A percentile compares a stretch with the other conserved stretches of the same genome.
Conservation (phyloP, 1,284 basidiomycete genomes). For the Bondarzewia mesenterica region DNA sequence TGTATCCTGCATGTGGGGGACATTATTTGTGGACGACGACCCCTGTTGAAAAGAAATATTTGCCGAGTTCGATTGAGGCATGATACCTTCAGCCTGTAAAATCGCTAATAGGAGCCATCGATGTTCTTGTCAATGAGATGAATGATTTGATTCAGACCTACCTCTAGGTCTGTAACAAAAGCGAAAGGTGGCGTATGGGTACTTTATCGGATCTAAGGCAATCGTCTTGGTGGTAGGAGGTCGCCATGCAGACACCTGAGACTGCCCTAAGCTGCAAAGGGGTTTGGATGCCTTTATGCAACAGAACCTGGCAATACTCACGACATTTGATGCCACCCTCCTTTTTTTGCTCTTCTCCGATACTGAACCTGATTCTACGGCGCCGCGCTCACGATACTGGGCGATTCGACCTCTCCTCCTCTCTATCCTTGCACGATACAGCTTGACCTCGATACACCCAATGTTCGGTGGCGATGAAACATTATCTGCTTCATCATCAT, state of each 20-base stretch:
- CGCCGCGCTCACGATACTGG: not conserved
- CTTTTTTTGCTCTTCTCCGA: not conserved
- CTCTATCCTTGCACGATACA: not conserved
- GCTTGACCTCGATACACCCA: not conserved
- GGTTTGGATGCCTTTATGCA: not conserved
- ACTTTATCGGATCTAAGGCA: not conserved
- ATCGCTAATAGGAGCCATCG: not conserved
- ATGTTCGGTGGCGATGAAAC: not conserved
- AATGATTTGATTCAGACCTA: not conserved
- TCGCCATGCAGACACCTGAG: too few species aligned
- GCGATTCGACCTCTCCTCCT: not conserved
- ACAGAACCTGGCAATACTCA: not conserved
- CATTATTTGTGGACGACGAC: too few species aligned
- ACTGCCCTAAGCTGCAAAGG: not conserved
- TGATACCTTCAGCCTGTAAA: not conserved
- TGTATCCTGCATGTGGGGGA: too few species aligned
- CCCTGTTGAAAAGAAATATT: too few species aligned
- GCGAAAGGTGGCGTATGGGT: constrained; percentile 1
- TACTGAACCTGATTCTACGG: not conserved
- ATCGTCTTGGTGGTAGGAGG: too few species aligned
- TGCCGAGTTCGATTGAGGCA: not conserved
- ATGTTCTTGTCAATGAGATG: not conserved
- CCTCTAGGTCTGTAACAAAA: constrained; percentile 3
- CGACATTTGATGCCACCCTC: constrained; percentile 1
- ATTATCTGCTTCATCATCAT: not conserved